Conservation (phyloP, 164 flowering plant species). For the Berberis thunbergii region DNA sequence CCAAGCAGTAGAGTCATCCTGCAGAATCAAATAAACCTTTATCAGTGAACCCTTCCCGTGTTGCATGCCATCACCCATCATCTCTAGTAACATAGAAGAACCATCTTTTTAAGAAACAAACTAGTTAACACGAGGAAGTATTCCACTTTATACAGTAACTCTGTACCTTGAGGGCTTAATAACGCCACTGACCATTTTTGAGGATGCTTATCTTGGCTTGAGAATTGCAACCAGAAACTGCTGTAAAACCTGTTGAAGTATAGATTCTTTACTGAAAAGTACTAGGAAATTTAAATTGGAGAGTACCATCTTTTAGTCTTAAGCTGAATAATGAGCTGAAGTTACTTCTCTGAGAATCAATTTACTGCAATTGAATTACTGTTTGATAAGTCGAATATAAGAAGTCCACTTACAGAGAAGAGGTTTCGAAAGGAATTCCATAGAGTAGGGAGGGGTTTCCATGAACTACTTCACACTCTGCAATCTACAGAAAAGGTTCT, state of each 20-base stretch:
- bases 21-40: conserved; percentile 4
- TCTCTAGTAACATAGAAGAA: too few relatives aligned
- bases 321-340: too few relatives aligned
- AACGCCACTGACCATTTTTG: background rate
- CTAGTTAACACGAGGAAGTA: too few relatives aligned
- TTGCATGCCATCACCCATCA: background rate
- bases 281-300: too few relatives aligned
- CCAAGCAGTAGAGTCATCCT: conserved; percentile 59
- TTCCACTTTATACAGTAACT: background rate
- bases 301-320: too few relatives aligned
- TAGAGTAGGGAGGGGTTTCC: conserved; percentile 27
- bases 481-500: conserved; percentile 39
- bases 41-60: background rate
- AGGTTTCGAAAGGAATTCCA: conserved; percentile 47
- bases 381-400: too few relatives aligned
- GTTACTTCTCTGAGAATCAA: too few relatives aligned
- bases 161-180: background rate
- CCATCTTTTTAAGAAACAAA: too few relatives aligned
- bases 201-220: background rate
- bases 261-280: too few relatives aligned
- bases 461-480: conserved; percentile 42
- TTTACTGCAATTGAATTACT: too few relatives aligned
- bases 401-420: conserved; percentile 21
- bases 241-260: too few relatives aligned
- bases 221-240: too few relatives aligned